These are phyloP conservation scores for Colletotrichum sp. DNA, from an alignment of 2,329 filamentous ascomycete genomes.

Conservation along the genomic window DNA sequence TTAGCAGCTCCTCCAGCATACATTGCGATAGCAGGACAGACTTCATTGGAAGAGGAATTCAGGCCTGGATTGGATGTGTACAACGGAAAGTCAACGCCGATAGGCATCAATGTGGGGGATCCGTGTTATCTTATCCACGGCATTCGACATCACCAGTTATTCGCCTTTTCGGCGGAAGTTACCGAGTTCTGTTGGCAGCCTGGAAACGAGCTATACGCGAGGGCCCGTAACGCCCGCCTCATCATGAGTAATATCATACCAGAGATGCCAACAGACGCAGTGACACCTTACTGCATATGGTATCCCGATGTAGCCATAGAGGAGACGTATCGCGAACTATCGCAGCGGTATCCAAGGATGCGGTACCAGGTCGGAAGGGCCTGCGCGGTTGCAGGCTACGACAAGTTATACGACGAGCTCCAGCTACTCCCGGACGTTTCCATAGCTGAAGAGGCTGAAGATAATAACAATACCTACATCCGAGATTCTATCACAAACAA, in stretches of 20 bases:
- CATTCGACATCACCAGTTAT: neutral
- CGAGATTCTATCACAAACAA: conserved; percentile 34
- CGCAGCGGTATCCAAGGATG: conserved; percentile 34
- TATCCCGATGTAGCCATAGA: conserved; percentile 39
- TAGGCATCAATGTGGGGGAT: no score
- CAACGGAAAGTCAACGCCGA: no score
- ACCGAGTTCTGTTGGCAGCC: accelerated
- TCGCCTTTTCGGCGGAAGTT: neutral
- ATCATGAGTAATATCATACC: conserved; percentile 38
- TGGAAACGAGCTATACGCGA: neutral
- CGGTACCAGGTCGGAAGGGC: conserved; percentile 41
- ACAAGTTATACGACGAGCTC: conserved; percentile 36
- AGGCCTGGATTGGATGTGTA: no score
- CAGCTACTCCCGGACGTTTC: conserved; percentile 36
- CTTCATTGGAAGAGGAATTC: no score
- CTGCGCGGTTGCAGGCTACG: conserved; percentile 42
- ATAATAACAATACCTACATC: conserved; percentile 27
- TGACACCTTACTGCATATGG: conserved; percentile 45
- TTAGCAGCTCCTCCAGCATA: no score
- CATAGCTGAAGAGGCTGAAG: conserved; percentile 41
- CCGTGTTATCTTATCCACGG: neutral
- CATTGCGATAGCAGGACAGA: no score
- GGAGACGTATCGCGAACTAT: conserved; percentile 38
- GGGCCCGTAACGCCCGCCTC: neutral
- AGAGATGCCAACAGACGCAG: conserved; percentile 20